Percentiles rank a stretch among this genome's conserved stretches.
These are phyloP conservation scores for Chlorella sp. DNA, from an alignment of 139 green algal species.

Conservation along the genomic window DNA sequence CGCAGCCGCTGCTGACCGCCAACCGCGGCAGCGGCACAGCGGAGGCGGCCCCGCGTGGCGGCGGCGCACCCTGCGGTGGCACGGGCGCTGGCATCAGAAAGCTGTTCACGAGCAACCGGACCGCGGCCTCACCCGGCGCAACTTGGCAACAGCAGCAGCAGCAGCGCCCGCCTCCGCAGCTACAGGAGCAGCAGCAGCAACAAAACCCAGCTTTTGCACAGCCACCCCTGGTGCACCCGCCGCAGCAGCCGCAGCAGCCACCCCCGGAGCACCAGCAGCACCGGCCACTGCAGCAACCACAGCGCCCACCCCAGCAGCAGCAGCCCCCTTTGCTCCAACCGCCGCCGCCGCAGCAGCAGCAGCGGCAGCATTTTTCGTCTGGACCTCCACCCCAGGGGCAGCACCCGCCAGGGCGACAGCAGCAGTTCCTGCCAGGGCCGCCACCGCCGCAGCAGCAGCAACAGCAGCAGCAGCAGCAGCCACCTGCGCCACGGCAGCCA, in stretches of 20 bases:
- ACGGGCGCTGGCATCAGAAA: not conserved
- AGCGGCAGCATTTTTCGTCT: not conserved
- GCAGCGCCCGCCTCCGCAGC: not conserved
- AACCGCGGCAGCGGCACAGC: not conserved
- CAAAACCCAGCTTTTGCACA: not conserved
- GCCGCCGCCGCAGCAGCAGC: slow-evolving; percentile 6
- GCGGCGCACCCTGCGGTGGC: not conserved
- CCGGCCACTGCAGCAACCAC: not conserved
- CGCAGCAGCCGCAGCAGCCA: not conserved
- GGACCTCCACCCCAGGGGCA: not conserved
- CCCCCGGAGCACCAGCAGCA: not conserved
- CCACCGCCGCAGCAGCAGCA: not conserved
- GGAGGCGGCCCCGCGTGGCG: not conserved
- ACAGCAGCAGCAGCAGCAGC: not conserved
- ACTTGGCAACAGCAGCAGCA: not conserved
- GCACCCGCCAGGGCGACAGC: not conserved
- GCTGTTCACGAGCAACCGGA: not conserved
- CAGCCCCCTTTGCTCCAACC: not conserved
- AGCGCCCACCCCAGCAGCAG: not conserved
- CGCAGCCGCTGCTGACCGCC: not conserved
- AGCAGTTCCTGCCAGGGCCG: not conserved
- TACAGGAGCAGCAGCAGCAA: not conserved
- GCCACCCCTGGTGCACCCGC: not conserved
- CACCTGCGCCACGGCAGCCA: not conserved
- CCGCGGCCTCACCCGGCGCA: not conserved